phyloP scores from a whole-genome alignment of 176 grass and related monocot species.

The Dendrocalamus sinicus region DNA sequence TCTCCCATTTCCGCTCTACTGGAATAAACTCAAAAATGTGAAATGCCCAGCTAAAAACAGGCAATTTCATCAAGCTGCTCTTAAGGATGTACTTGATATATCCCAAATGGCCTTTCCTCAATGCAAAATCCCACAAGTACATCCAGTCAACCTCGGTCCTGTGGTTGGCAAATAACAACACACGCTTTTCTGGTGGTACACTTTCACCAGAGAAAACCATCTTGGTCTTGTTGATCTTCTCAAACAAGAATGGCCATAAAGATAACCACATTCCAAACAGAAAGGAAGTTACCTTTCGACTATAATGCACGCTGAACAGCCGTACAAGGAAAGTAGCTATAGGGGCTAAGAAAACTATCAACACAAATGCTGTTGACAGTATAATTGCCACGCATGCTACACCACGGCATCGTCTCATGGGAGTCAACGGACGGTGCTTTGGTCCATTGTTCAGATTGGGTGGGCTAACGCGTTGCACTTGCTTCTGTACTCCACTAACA shows the following conservation, averaged over 20 bases:
- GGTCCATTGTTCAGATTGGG: constrained; percentile 54
- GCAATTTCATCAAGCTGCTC: constrained; percentile 97
- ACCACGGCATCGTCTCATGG: constrained; percentile 73
- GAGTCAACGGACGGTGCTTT: constrained; percentile 77
- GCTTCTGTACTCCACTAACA: constrained; percentile 54
- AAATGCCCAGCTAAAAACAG: constrained; percentile 95
- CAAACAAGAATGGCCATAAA: constrained; percentile 93
- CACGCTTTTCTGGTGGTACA: constrained; percentile 61
- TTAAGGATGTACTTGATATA: constrained; percentile 96
- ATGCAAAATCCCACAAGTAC: constrained; percentile 97
- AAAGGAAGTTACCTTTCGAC: constrained; percentile 74
- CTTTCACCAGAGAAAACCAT: constrained; percentile 86
- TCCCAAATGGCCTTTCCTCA: constrained; percentile 83
- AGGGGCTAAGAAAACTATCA: constrained; percentile 82
- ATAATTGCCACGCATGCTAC: constrained; percentile 69
- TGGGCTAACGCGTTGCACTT: constrained; percentile 30
- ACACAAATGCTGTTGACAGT: constrained; percentile 75
- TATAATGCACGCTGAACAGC: constrained; percentile 73
- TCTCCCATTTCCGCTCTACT: constrained; percentile 91
- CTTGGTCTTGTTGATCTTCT: constrained; percentile 97
- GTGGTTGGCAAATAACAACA: constrained; percentile 93
- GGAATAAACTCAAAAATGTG: constrained; percentile 95
- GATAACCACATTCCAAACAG: constrained; percentile 87
- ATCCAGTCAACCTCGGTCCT: constrained; percentile 99
- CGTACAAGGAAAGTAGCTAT: constrained; percentile 60